These are phyloP conservation scores for Arxiozyma slooffiae DNA, from an alignment of 1,139 yeast genomes.

Conservation along the genomic window DNA sequence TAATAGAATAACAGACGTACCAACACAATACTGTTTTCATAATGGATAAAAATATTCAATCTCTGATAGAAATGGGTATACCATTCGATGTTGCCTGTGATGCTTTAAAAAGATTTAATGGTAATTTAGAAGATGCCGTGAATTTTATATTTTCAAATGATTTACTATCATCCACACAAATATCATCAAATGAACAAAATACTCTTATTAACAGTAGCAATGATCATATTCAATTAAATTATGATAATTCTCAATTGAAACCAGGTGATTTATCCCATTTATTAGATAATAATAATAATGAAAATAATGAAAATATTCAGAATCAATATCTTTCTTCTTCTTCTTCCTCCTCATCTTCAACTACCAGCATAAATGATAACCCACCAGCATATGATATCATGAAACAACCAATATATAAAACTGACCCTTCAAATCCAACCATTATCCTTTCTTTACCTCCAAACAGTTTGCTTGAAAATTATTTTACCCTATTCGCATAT, in stretches of 20 bases:
- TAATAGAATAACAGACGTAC: neutral
- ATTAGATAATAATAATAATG: conserved; percentile 3
- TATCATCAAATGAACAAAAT: neutral
- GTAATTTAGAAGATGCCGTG: conserved; percentile 25
- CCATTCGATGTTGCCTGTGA: conserved; percentile 21
- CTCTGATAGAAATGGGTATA: conserved; percentile 27
- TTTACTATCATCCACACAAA: neutral
- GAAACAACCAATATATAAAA: conserved; percentile 8
- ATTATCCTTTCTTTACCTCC: conserved; percentile 20
- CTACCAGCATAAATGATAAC: neutral
- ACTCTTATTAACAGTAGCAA: neutral
- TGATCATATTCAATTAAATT: neutral
- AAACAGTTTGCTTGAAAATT: conserved; percentile 21
- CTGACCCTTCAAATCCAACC: conserved; percentile 16
- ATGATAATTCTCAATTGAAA: conserved; percentile 4
- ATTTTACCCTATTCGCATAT: conserved; percentile 23
- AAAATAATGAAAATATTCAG: neutral
- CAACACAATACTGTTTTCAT: neutral
- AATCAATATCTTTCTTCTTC: neutral
- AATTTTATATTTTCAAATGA: conserved; percentile 19
- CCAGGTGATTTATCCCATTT: conserved; percentile 13
- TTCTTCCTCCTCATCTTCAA: neutral
- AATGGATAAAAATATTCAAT: neutral
- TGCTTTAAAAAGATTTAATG: conserved; percentile 20
- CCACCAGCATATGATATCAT: conserved; percentile 9